phyloP scores from a whole-genome alignment of 176 grass and related monocot genomes.

The Triticum dicoccoides region DNA sequence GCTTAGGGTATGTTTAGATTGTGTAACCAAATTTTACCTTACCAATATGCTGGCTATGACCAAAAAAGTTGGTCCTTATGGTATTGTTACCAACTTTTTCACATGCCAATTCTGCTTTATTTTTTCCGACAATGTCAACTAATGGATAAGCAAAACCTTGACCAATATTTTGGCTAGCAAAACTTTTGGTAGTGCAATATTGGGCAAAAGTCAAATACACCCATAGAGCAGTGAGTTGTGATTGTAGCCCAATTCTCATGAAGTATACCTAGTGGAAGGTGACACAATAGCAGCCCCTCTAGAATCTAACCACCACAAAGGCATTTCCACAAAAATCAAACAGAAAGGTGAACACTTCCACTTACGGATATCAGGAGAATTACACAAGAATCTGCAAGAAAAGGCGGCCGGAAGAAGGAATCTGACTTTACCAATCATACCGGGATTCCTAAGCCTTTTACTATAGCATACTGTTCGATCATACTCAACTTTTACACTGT shows the following conservation, averaged over 20 bases:
- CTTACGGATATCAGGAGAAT: slow-evolving; percentile 26
- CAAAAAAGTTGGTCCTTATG: too few relatives aligned
- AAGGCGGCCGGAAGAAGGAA: slow-evolving; percentile 28
- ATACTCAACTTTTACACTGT: slow-evolving; percentile 29
- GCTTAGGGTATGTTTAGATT: background rate
- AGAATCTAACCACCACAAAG: slow-evolving; percentile 10
- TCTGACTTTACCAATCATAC: slow-evolving; percentile 25
- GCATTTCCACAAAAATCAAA: background rate
- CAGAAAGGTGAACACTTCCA: slow-evolving; percentile 5
- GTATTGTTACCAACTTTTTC: too few relatives aligned
- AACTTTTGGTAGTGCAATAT: too few relatives aligned
- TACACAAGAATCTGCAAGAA: slow-evolving; percentile 41
- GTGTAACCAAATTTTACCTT: too few relatives aligned
- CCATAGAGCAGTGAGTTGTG: background rate
- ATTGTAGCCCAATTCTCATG: background rate
- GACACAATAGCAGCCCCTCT: background rate
- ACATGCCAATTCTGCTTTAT: too few relatives aligned
- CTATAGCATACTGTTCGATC: slow-evolving; percentile 34
- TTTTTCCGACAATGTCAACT: too few relatives aligned
- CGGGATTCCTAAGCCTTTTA: slow-evolving; percentile 42
- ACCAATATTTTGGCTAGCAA: too few relatives aligned
- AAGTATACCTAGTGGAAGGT: slow-evolving; percentile 24
- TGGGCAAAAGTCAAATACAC: too few relatives aligned
- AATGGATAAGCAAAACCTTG: too few relatives aligned
- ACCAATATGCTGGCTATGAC: too few relatives aligned